Evolutionary conservation across 129 eudicot genomes (phyloP).

Genomic region (Logfia minima): DNA sequence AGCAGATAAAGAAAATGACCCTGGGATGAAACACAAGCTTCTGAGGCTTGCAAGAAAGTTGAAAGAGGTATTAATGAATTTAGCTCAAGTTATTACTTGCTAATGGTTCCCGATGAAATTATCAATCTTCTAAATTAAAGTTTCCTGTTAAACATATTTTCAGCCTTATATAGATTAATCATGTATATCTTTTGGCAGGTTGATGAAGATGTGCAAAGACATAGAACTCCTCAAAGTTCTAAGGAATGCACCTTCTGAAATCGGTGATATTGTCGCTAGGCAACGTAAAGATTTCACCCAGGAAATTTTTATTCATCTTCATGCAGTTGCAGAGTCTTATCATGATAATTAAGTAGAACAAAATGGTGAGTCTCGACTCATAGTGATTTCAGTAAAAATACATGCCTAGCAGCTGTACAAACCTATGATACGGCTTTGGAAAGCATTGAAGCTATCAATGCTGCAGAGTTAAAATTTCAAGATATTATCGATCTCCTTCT

Average conservation of each 20-base stretch:
- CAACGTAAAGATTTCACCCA: conserved; percentile 92
- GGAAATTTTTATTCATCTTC: conserved; percentile 81
- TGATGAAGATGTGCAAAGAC: conserved; percentile 87
- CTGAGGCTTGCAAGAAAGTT: conserved; percentile 81
- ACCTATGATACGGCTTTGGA: conserved; percentile 75
- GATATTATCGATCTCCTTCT: conserved; percentile 84
- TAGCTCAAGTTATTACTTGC: neutral
- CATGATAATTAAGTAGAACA: conserved; percentile 71
- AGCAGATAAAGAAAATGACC: conserved; percentile 71
- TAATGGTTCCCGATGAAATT: neutral
- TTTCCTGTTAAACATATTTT: neutral
- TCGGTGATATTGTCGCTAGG: conserved; percentile 68
- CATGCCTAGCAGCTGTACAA: conserved; percentile 74
- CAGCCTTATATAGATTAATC: neutral
- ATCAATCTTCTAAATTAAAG: neutral
- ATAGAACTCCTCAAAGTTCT: conserved; percentile 69
- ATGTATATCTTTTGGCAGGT: conserved; percentile 43
- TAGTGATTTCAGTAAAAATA: conserved; percentile 19
- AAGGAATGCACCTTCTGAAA: conserved; percentile 52
- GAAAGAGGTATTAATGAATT: conserved; percentile 63
- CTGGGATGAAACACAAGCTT: conserved; percentile 63
- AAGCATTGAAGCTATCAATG: conserved; percentile 69
- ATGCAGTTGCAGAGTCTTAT: conserved; percentile 80
- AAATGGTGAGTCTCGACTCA: conserved; percentile 57
- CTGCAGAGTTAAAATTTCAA: conserved; percentile 80